phyloP scores from a whole-genome alignment of 2,329 filamentous ascomycete genomes.

The Rhynchosporium secalis region DNA sequence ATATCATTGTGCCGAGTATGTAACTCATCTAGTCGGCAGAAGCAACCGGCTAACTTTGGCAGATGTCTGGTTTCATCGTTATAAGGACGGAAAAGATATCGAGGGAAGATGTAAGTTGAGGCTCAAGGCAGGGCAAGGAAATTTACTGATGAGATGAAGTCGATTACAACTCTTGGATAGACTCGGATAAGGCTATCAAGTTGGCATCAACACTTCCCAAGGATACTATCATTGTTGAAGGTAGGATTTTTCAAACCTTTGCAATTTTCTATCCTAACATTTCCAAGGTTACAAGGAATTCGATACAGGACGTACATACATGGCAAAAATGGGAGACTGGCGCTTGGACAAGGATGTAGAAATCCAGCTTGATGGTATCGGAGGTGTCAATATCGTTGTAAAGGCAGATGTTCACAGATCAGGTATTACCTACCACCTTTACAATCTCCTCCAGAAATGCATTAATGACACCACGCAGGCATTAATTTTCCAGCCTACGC shows the following conservation, averaged over 20 bases:
- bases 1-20: constrained; percentile 93
- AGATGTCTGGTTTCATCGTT: constrained; percentile 98
- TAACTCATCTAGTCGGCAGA: constrained; percentile 24
- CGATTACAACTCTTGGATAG: constrained; percentile 99
- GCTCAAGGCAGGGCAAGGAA: constrained; percentile 30
- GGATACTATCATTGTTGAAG: constrained; percentile 85
- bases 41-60: constrained; percentile 35
- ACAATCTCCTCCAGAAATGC: constrained; percentile 1
- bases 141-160: constrained; percentile 53
- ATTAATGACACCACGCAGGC: constrained; percentile 52
- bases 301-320: constrained; percentile 84
- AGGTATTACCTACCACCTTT: constrained; percentile 53
- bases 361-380: constrained; percentile 90
- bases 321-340: constrained; percentile 91
- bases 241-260: constrained; percentile 44
- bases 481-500: constrained; percentile 97
- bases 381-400: constrained; percentile 94
- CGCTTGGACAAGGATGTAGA: constrained; percentile 88
- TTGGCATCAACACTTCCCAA: constrained; percentile 73
- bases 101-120: constrained; percentile 80
- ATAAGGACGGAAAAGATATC: constrained; percentile 74
- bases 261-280: constrained; percentile 18
- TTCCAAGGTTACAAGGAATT: constrained; percentile 82
- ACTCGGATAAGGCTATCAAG: constrained; percentile 80
- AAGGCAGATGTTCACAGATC: constrained; percentile 97